Percentiles rank a stretch among this genome's conserved stretches.
phyloP scores from a whole-genome alignment of 2,329 filamentous ascomycete genomes.

The Penicillium crustosum region DNA sequence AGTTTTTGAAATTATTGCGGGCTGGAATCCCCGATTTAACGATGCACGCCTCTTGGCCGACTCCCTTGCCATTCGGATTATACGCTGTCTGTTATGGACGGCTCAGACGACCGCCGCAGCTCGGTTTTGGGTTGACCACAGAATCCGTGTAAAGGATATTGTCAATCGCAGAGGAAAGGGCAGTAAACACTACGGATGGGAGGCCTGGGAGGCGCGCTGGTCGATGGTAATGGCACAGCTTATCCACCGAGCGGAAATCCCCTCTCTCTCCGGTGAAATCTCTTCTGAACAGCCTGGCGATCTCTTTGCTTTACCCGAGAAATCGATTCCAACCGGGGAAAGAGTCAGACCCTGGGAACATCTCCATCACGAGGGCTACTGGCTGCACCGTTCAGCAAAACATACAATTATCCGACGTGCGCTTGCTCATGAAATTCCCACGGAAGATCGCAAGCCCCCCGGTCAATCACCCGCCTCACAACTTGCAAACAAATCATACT shows the following conservation, averaged over 20 bases:
- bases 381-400: slow-evolving; percentile 55
- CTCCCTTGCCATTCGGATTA: slow-evolving; percentile 71
- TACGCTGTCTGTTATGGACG: slow-evolving; percentile 80
- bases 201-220: slow-evolving; percentile 85
- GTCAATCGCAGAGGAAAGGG: slow-evolving; percentile 82
- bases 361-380: slow-evolving; percentile 64
- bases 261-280: slow-evolving; percentile 40
- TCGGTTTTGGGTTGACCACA: slow-evolving; percentile 76
- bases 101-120: slow-evolving; percentile 77
- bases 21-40: slow-evolving; percentile 87
- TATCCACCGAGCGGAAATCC: slow-evolving; percentile 54
- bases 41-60: slow-evolving; percentile 89
- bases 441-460: slow-evolving; percentile 58
- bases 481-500: slow-evolving; percentile 52
- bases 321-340: slow-evolving; percentile 50
- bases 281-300: slow-evolving; percentile 25
- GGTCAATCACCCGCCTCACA: slow-evolving; percentile 57
- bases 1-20: slow-evolving; percentile 82
- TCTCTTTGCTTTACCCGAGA: slow-evolving; percentile 50
- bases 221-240: slow-evolving; percentile 61
- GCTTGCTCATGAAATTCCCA: slow-evolving; percentile 56
- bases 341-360: slow-evolving; percentile 58
- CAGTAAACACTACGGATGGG: slow-evolving; percentile 86
- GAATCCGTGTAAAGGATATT: slow-evolving; percentile 70
- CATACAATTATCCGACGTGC: slow-evolving; percentile 52